Evolutionary conservation across 257 asterid genomes (phyloP).

Genomic region (Penstemon davidsonii): DNA sequence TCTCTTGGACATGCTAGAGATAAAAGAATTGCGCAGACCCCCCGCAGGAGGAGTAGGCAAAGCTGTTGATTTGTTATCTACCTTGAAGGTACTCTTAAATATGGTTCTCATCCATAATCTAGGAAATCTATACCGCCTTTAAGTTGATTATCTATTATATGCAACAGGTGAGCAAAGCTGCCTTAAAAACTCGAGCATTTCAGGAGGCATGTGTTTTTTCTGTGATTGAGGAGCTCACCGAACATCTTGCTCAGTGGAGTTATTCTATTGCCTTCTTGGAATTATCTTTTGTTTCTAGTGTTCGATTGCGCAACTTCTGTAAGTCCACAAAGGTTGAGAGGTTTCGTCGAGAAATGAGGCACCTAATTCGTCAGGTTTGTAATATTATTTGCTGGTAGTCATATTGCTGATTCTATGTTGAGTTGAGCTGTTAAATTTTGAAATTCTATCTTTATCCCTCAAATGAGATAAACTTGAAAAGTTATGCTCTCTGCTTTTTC

Average conservation of each 20-base stretch:
- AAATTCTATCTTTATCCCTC: slow-evolving; percentile 9
- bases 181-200: slow-evolving; percentile 79
- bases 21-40: slow-evolving; percentile 82
- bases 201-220: slow-evolving; percentile 90
- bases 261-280: slow-evolving; percentile 78
- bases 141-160: slow-evolving; percentile 24
- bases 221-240: slow-evolving; percentile 82
- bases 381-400: not conserved
- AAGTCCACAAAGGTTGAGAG: slow-evolving; percentile 92
- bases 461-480: slow-evolving; percentile 3
- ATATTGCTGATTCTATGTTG: slow-evolving; percentile 3
- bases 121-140: not conserved
- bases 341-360: slow-evolving; percentile 76
- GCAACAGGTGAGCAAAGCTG: slow-evolving; percentile 71
- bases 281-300: slow-evolving; percentile 74
- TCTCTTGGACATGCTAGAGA: slow-evolving; percentile 85
- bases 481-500: not conserved
- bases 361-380: slow-evolving; percentile 72
- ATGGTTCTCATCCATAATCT: slow-evolving; percentile 16
- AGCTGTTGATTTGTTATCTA: slow-evolving; percentile 70
- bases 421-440: slow-evolving; percentile 1
- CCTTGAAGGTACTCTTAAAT: slow-evolving; percentile 57
- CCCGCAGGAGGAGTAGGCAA: slow-evolving; percentile 94
- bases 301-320: slow-evolving; percentile 66
- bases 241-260: slow-evolving; percentile 95